Base-by-base conservation (phyloP, 371 early-diverging fungal species). In the Lichtheimia ramosa region DNA sequence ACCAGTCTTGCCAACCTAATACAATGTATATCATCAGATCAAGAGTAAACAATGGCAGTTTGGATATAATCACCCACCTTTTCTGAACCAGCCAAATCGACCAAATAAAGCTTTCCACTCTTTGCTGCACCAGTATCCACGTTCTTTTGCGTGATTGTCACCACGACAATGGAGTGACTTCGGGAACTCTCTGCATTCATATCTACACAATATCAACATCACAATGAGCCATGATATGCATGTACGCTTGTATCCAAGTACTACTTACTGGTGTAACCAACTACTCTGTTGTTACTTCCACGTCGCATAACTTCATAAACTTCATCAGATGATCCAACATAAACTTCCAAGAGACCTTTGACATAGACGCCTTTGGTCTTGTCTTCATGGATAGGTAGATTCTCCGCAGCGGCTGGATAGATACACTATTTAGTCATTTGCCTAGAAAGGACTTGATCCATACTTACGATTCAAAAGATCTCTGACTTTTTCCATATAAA, bases 51-150 rank as follows among this genome's bases (percentile, higher is more conserved):
- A 52, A 52, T 20, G 46, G 10, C 34, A 8, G 6, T 34, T 34
- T 34, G 8, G 2, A 34, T 8, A 34, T 10, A 21, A 3, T 12
- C 15, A 25, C n/a, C 21, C 64, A 78, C 81, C 83, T 95, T 96
- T 83, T 99, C 99, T 24, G 99, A 98, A 66, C 99, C 99, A 24
- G 99, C 99, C 67, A 99, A 79, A 91, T 99, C 99, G 50, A 99
- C 97, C 51, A 99, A 83, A 62, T 90, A 94, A 40, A 99, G 82
- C 64, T 92, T 92, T 57, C 96, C 94, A 57, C 89, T 87, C 72
- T 92, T 94, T 46, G 84, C 87, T 62, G 89, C 90, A 43, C 96
- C 96, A 53, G 89, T 92, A 20, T 81, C 72, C 25, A 93, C 71
- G 73, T 96, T 95, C 83, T 96, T 95, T 77, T 95, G 92, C 16